Evolutionary conservation across 2,329 filamentous ascomycete species (phyloP).

Genomic region (Raffaelea deltoideospora): DNA sequence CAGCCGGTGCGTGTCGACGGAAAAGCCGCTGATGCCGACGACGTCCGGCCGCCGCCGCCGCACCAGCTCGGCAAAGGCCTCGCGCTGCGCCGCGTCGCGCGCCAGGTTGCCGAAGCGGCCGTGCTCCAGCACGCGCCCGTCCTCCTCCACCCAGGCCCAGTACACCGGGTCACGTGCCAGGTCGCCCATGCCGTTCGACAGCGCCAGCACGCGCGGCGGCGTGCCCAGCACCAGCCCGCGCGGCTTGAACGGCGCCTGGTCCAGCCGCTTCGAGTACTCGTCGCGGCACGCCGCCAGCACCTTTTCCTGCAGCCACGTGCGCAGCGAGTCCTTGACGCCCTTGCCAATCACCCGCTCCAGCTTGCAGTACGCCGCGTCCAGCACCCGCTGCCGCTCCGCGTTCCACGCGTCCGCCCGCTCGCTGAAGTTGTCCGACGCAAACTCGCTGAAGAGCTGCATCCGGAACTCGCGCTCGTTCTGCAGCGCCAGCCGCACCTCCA

Average conservation of each 20-base stretch:
- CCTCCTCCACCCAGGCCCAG: constrained; percentile 89
- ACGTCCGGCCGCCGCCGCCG: constrained; percentile 75
- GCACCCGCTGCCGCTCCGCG: constrained; percentile 65
- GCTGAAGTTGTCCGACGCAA: constrained; percentile 90
- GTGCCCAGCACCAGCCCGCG: constrained; percentile 85
- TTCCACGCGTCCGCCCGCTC: constrained; percentile 95
- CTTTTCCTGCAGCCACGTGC: constrained; percentile 85
- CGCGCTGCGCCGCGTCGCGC: constrained; percentile 49
- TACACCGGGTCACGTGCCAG: constrained; percentile 61
- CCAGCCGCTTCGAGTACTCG: constrained; percentile 75
- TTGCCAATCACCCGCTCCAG: constrained; percentile 74
- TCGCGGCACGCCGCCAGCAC: constrained; percentile 80
- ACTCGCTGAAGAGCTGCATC: constrained; percentile 62
- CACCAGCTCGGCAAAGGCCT: constrained; percentile 64
- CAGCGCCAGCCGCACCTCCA: constrained; percentile 71
- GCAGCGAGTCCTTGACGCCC: constrained; percentile 86
- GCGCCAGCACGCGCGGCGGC: constrained; percentile 67
- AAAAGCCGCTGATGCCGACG: constrained; percentile 76
- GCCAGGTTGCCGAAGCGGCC: constrained; percentile 73
- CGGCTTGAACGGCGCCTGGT: constrained; percentile 92
- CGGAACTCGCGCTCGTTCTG: constrained; percentile 64
- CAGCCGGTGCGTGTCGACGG: constrained; percentile 71
- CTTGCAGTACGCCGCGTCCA: constrained; percentile 68
- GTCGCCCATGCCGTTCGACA: constrained; percentile 75
- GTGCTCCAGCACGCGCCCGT: constrained; percentile 76